Percentiles rank a stretch among this genome's conserved stretches.
These are phyloP conservation scores for Lagenidium sp. DNA, from an alignment of 352 stramenopile genomes.

Conservation along the genomic window DNA sequence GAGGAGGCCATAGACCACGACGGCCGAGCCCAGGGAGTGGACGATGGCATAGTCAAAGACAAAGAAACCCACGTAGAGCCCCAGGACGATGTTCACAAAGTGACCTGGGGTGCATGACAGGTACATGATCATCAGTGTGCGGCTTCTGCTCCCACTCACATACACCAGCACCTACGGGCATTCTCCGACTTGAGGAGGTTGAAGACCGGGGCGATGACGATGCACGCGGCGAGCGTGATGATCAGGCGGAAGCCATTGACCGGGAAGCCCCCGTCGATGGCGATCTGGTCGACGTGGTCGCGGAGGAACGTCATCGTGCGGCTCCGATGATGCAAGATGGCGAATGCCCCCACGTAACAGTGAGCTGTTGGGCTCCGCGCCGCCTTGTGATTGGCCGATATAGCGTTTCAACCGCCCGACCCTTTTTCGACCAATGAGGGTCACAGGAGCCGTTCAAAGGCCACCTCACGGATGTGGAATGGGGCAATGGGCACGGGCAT, in stretches of 20 bases:
- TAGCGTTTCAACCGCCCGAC: too few species aligned
- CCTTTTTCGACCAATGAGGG: too few species aligned
- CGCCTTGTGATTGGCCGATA: too few species aligned
- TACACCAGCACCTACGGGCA: slow-evolving; percentile 28
- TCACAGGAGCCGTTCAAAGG: slow-evolving; percentile 51
- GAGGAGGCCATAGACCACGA: slow-evolving; percentile 65
- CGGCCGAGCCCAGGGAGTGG: slow-evolving; percentile 53
- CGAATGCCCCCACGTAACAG: too few species aligned
- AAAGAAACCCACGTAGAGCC: slow-evolving; percentile 54
- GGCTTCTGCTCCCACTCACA: neutral
- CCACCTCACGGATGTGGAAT: slow-evolving; percentile 65
- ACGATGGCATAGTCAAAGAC: slow-evolving; percentile 76
- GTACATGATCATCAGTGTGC: neutral
- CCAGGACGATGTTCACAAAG: slow-evolving; percentile 56
- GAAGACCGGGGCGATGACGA: slow-evolving; percentile 54
- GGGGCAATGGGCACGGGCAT: slow-evolving; percentile 35
- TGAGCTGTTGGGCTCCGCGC: too few species aligned
- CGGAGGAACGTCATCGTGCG: slow-evolving; percentile 52
- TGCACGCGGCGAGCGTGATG: slow-evolving; percentile 55
- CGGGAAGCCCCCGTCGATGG: slow-evolving; percentile 59
- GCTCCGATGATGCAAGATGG: too few species aligned
- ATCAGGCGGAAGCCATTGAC: slow-evolving; percentile 74
- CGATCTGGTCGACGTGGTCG: slow-evolving; percentile 54
- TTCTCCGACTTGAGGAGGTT: slow-evolving; percentile 46
- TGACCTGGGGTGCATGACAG: slow-evolving; percentile 49